Base-by-base conservation (phyloP, 129 eudicot species). In the Flaveria bidentis region DNA sequence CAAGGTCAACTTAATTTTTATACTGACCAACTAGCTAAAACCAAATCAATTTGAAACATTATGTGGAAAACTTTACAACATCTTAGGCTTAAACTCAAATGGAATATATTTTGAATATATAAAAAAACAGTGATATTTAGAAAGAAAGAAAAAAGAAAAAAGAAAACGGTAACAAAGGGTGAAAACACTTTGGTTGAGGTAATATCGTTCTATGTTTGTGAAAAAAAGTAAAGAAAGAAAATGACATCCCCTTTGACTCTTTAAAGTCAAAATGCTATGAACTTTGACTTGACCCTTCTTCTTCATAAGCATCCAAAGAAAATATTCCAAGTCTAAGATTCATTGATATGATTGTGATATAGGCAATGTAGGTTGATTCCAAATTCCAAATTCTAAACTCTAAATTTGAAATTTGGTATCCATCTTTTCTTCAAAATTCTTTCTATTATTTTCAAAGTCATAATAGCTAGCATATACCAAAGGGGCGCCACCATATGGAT, bases 401-500 rank as follows among this genome's bases (percentile, higher is more conserved):
- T 23, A 28, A 61, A 70, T 45, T 78, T 45, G 66, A 76, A 51
- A 50, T 76, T 62, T 76, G 42, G 58, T 76, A 78, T 78, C 72
- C 53, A 79, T 79, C 67, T 79, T 78, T 72, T 63, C 73, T 71
- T 62, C 17, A 70, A 79, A 79, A 79, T 62, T 71, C 67, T 76
- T 76, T 71, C 77, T 42, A 71, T 71, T 72, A 49, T 78, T 79
- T 79, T 79, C 82, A 71, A 72, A 72, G 82, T 79, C 82, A 71
- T 64, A 79, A 12, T 71, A 79, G 45, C 82, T 71, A 79, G 45
- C 82, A 79, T 79, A 71, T 79, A 79, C 73, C 73, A 71, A 72
- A 61, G 39, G 65, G 78, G 78, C 16, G 46, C 82, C 82, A 79
- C 82, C 72, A 72, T 52, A 67, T 65, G 25, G 47, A 16, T 63